Evolutionary conservation across 139 green algal species (phyloP), one percentile per base, ranked within the genome.

Genomic region (Chlorella sp.): DNA sequence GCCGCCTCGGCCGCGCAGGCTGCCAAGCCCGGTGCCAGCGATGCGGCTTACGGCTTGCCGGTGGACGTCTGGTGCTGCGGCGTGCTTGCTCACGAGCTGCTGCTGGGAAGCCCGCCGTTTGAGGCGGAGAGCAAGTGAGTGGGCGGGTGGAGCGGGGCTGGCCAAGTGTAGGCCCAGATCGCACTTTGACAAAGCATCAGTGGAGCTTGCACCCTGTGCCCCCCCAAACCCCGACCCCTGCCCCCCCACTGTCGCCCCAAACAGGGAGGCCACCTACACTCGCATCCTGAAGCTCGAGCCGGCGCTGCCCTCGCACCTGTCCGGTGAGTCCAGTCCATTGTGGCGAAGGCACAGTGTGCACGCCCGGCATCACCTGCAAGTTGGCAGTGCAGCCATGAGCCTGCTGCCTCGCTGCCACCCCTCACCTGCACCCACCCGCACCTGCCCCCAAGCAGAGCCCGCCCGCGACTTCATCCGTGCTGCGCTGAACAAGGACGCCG

Each of bases 51-150:
- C 81, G 89, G 89, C 73, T 28, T 91, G 69, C 40, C 83, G 1
- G 93, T 98, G 64, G 97, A 99, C 88, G 91, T 98, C 72, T 99
- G 97, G 97, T 90, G 86, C 40, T 41, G 84, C 36, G 90, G 89
- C 24, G 79, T 94, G 28, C 87, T 94, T 60, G 85, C 86, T 5
- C 94, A 89, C 43, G 89, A 94, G 86, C 87, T 94, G 58, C 72
- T 91, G 46, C 79, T 92, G 34, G 91, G 90, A 0, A 46, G 67
- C 19, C 90, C 89, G 2, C 90, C 92, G 11, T 94, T 94, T 79
- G 91, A 93, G 34, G 76, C 86, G 16, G 67, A 82, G 34, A 79
- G 60, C 58, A 87, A 76, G 80, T 74, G 46, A 81, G 79, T 16
- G 16, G 41, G 58, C n/a, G 28, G 28, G 11, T 65, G 41, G 60